Conservation (phyloP, 2,329 filamentous ascomycete genomes). For the Neodidymelliopsis sp. region DNA sequence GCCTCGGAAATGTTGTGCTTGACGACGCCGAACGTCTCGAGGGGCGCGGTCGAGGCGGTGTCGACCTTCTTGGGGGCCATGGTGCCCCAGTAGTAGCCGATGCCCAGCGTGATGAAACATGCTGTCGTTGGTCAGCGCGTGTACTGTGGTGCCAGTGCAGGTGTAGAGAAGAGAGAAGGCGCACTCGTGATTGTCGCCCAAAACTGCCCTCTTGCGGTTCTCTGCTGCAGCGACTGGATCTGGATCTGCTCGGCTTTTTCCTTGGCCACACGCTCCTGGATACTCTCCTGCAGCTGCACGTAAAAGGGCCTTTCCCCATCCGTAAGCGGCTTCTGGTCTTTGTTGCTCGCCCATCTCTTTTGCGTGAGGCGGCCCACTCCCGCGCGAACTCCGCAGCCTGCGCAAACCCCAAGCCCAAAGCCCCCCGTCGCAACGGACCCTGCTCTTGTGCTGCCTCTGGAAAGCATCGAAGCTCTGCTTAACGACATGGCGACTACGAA, state of each 20-base stretch:
- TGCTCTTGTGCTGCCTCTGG: slow-evolving; percentile 21
- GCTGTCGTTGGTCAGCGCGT: slow-evolving; percentile 48
- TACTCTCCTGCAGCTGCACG: slow-evolving; percentile 68
- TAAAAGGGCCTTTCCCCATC: slow-evolving; percentile 60
- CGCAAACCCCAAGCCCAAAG: not conserved
- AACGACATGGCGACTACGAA: slow-evolving; percentile 40
- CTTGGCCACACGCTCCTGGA: slow-evolving; percentile 63
- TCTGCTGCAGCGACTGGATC: slow-evolving; percentile 30
- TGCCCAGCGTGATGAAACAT: slow-evolving; percentile 58
- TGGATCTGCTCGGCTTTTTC: slow-evolving; percentile 65
- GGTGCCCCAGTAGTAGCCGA: slow-evolving; percentile 65
- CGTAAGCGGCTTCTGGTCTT: slow-evolving; percentile 21
- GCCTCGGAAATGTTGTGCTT: slow-evolving; percentile 63
- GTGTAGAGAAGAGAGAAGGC: not conserved
- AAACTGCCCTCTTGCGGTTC: slow-evolving; percentile 49
- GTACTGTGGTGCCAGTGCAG: not conserved
- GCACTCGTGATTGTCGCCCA: slow-evolving; percentile 39
- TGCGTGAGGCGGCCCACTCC: slow-evolving; percentile 29
- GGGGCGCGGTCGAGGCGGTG: slow-evolving; percentile 64
- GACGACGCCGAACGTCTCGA: slow-evolving; percentile 57
- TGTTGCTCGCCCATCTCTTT: slow-evolving; percentile 47
- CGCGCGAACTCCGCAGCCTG: slow-evolving; percentile 14
- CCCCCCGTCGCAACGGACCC: slow-evolving; percentile 12
- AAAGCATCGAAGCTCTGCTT: slow-evolving; percentile 32
- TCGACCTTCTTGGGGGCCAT: slow-evolving; percentile 56